Evolutionary conservation across 306 rosid genomes (phyloP), one percentile per base, ranked within the genome.

Genomic region (Malus sylvestris): DNA sequence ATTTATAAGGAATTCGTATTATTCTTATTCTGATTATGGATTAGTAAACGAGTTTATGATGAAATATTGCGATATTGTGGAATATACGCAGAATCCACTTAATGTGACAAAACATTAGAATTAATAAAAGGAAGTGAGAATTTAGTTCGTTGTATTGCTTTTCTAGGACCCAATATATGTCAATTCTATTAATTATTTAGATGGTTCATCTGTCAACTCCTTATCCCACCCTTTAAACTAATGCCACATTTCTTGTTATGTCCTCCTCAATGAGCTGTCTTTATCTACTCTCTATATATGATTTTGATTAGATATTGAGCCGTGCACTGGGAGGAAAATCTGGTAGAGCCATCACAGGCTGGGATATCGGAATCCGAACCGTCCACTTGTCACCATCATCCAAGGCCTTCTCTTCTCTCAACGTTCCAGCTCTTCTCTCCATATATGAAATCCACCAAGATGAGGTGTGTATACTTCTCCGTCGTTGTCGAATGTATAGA

Each of bases 261-360:
- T 35, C 40, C 40, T 33, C 35, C 35, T 6, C 40, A 6, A 35
- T 57, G 76, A 33, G 66, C 66, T 55, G 52, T 53, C 40, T 35
- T 35, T 35, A 38, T 38, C 42, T 38, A 38, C 42, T 38, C 42
- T 38, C 42, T 1, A 38, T 23, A 19, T 62, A 42, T 51, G 55
- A 20, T 9, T 57, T 66, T 75, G 38, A 70, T 67, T 77, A 95
- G 98, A 86, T 92, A 52, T 74, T 92, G 38, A 85, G 89, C 2
- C 95, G 98, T 68, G 91, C 96, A 16, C 45, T 95, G 80, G 98
- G 98, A 30, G 98, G 98, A 38, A 92, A 89, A 66, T 91, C 92
- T 12, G 89, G 75, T 20, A 89, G 97, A 3, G 88, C 96, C 8
- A 63, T 63, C 4, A 78, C 88, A 1, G 96, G 98, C 16, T 95